Evolutionary conservation across 306 rosid genomes (phyloP).

Genomic region (Arachis stenosperma): DNA sequence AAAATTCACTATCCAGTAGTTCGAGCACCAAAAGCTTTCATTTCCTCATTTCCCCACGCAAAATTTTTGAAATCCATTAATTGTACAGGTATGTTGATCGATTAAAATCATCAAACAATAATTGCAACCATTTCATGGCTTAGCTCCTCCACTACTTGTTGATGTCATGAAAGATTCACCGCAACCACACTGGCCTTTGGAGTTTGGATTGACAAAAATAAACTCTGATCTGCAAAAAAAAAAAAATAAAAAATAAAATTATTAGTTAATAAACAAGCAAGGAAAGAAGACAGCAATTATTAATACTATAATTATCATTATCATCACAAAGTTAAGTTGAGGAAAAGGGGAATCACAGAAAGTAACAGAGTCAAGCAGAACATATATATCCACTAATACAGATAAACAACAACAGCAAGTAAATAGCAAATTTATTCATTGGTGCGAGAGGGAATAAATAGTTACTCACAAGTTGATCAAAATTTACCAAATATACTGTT

Average conservation of each 20-base stretch:
- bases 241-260: background rate
- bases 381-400: constrained; percentile 7
- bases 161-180: constrained; percentile 93
- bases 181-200: constrained; percentile 97
- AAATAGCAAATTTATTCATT: background rate
- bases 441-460: background rate
- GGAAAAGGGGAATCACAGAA: background rate
- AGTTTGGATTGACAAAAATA: constrained; percentile 88
- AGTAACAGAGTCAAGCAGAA: constrained; percentile 21
- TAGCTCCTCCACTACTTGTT: constrained; percentile 47
- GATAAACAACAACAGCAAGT: background rate
- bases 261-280: background rate
- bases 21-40: constrained; percentile 32
- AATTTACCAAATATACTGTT: background rate
- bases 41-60: constrained; percentile 25
- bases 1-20: constrained; percentile 6
- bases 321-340: background rate
- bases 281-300: constrained; percentile 16
- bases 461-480: background rate
- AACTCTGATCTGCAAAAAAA: constrained; percentile 76
- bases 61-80: constrained; percentile 33
- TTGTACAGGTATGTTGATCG: constrained; percentile 18
- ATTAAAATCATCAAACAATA: constrained; percentile 15
- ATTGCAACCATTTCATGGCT: constrained; percentile 49
- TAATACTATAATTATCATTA: background rate